Evolutionary conservation across 768 basidiomycete species (phyloP).

Genomic region (Lactarius evosmus): DNA sequence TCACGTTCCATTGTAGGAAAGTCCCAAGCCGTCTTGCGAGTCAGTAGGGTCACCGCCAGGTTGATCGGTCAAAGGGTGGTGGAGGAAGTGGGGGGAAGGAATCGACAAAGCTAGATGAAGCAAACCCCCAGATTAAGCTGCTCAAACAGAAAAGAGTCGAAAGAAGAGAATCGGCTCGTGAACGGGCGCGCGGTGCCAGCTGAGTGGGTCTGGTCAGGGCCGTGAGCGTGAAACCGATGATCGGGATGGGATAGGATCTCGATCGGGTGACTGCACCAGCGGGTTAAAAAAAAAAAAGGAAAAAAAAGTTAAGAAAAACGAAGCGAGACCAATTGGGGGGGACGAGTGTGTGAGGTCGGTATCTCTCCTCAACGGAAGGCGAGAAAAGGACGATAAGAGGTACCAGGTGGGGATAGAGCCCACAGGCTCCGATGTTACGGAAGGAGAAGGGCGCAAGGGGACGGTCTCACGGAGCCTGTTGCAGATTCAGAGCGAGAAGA

Average conservation of each 20-base stretch:
- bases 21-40: constrained; percentile 26
- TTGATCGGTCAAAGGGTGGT: constrained; percentile 12
- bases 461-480: constrained; percentile 26
- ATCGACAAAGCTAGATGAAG: constrained; percentile 16
- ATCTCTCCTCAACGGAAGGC: constrained; percentile 14
- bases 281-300: constrained; percentile 14
- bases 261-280: constrained; percentile 22
- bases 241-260: constrained; percentile 26
- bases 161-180: constrained; percentile 13
- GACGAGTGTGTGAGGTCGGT: constrained; percentile 11
- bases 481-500: constrained; percentile 11
- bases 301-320: constrained; percentile 5
- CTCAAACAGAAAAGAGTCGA: constrained; percentile 19
- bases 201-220: constrained; percentile 19
- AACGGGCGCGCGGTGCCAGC: constrained; percentile 19
- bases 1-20: constrained; percentile 29
- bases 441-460: constrained; percentile 26
- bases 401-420: constrained; percentile 25
- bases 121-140: constrained; percentile 17
- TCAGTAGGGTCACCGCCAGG: constrained; percentile 28
- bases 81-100: neutral
- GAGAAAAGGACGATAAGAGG: constrained; percentile 22
- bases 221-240: constrained; percentile 28
- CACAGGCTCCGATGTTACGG: constrained; percentile 26
- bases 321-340: constrained; percentile 21